Evolutionary conservation across 1,284 basidiomycete genomes (phyloP).

Genomic region (Exobasidium cylindrosporum): DNA sequence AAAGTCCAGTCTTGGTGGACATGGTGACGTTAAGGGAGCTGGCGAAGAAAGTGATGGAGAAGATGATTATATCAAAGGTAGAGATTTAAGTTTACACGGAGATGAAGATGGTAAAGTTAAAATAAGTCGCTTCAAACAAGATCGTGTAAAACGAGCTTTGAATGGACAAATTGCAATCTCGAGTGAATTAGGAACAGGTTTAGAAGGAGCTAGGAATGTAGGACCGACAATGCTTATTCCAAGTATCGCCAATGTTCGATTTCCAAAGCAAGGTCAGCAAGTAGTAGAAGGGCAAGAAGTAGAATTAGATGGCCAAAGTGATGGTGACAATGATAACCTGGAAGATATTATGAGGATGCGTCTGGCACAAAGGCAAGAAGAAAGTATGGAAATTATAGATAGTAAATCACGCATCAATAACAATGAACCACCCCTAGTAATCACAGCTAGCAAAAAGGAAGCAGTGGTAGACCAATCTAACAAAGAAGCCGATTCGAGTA

Average conservation of each 20-base stretch:
- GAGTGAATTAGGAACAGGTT: conserved; percentile 5
- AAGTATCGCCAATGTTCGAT: conserved; percentile 26
- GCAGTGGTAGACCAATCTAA: neutral
- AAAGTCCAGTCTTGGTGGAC: conserved; percentile 21
- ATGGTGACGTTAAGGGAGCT: neutral
- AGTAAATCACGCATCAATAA: neutral
- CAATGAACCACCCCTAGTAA: neutral
- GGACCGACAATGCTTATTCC: conserved; percentile 42
- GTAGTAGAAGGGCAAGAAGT: conserved; percentile 2
- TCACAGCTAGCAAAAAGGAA: neutral
- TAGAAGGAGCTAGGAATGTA: neutral
- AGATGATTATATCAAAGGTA: conserved; percentile 26
- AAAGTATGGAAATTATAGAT: neutral
- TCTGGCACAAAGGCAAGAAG: conserved; percentile 10
- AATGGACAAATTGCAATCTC: neutral
- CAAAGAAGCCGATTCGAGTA: neutral
- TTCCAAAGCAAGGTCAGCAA: conserved; percentile 1
- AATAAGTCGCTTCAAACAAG: conserved; percentile 8
- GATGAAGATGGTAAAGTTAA: conserved; percentile 1
- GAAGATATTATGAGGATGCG: conserved; percentile 13
- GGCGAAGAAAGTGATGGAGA: conserved; percentile 10
- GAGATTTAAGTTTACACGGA: conserved; percentile 11
- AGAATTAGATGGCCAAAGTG: conserved; percentile 12
- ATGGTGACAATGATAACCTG: conserved; percentile 13
- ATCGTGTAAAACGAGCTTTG: neutral